Evolutionary conservation across 2,329 filamentous ascomycete species (phyloP), one percentile per base, ranked within the genome.

Genomic region (Pseudogymnoascus sp.): DNA sequence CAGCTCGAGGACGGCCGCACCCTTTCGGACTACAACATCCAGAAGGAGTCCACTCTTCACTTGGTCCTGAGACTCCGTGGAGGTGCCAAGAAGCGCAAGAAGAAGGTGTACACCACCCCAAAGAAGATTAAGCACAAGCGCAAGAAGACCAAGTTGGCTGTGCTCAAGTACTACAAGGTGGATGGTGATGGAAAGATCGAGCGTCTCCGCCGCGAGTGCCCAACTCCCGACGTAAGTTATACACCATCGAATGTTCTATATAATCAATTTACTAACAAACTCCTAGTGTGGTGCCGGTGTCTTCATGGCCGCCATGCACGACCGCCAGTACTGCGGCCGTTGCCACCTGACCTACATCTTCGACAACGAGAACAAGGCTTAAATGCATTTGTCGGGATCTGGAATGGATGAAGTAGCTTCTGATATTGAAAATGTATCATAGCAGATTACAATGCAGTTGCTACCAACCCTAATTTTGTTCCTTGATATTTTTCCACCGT

Each of bases 41-140:
- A 99, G 88, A 99, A 99, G 89, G 93, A 97, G 88, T 93, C 88
- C 73, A 99, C 95, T 75, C 92, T 99, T 72, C 95, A 99, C 83
- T 84, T 97, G 74, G 95, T 99, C 75, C 89, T 99, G 74, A 91
- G 95, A 78, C 92, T 99, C 68, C 95, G 93, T 86, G 95, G 95
- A 86, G 95, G 93, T 81, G 93, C 81, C 78, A 99, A 99, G 92
- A 97, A 97, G 91, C 88, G 96, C 82, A 99, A 99, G 91, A 96
- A 96, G 92, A 99, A 99, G 93, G 95, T 99, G 74, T 99, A 99
- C 90, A 97, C 91, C 79, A 99, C 95, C 76, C 95, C 95, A 80
- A 99, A 99, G 93, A 99, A 99, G 92, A 99, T 99, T 90, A 99
- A 99, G 95, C 95, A 99, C 89, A 99, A 99, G 93, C 90, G 92